Evolutionary conservation across 2,329 filamentous ascomycete species (phyloP), one percentile per base, ranked within the genome.

Genomic region (Botrytis porri): DNA sequence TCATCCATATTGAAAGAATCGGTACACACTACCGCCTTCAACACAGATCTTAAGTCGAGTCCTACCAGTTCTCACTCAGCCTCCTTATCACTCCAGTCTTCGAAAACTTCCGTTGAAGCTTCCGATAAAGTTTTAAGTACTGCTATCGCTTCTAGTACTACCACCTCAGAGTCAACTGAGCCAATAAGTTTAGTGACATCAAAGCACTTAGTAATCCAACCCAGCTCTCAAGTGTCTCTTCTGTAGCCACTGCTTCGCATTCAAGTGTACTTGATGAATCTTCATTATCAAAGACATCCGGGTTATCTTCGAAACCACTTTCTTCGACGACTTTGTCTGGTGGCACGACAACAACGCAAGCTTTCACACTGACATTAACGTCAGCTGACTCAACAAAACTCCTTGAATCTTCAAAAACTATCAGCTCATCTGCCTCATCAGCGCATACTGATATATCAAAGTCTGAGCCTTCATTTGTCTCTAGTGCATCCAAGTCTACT

Each of bases 321-420:
- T 45, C n/a, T 39, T 45, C 67, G 45, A 45, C 61, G 29, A 60
- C 48, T 25, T 71, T 71, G 60, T 25, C 61, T 43, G 29, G 61
- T 12, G 22, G 70, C 48, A 66, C 48, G 8, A 71, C 39, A n/a
- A 59, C 35, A 35, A 60, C 61, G 25, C 48, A 59, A 57, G 69
- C 69, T n/a, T 71, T 65, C 25, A 71, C 41, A 41, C 25, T 71
- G 18, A 71, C 61, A n/a, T 37, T 25, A 54, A 20, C 69, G 29
- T 32, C 29, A 59, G 51, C 61, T 6, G 61, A 32, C n/a, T 18
- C 70, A 35, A 66, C 37, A 59, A 35, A 29, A 25, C 12, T 39
- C n/a, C 45, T 57, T 39, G 37, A 14, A 9, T 71, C 61, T 22
- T 66, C 70, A 59, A 48, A 59, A 14, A 66, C 14, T 25, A 59